phyloP scores from a whole-genome alignment of 768 basidiomycete genomes.

The Trametes cingulata region DNA sequence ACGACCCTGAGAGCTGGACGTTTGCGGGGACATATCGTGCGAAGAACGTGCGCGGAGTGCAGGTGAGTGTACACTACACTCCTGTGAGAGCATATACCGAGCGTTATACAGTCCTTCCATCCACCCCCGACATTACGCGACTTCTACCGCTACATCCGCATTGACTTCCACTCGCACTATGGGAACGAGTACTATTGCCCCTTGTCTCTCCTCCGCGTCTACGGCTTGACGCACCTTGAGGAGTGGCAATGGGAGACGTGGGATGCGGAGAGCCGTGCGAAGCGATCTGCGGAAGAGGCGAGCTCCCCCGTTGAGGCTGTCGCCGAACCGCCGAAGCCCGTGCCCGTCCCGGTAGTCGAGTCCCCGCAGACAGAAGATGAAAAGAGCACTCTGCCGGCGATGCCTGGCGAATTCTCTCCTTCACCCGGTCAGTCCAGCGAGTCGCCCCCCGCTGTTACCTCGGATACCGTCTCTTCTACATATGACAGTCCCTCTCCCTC shows the following conservation, averaged over 20 bases:
- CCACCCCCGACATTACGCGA: constrained; percentile 68
- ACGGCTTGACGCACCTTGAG: constrained; percentile 94
- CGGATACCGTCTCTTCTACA: background rate
- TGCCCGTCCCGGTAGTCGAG: constrained; percentile 13
- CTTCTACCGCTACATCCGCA: constrained; percentile 92
- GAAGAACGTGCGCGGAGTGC: constrained; percentile 90
- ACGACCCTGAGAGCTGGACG: constrained; percentile 44
- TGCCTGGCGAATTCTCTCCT: background rate
- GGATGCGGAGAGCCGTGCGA: constrained; percentile 62
- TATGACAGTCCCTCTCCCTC: background rate
- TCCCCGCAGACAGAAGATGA: background rate
- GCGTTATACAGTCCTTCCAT: constrained; percentile 63
- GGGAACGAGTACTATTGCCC: constrained; percentile 97
- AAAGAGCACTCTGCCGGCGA: too few species aligned
- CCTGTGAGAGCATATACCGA: background rate
- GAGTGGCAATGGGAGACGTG: constrained; percentile 92
- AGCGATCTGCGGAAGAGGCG: constrained; percentile 24
- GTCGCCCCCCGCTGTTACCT: background rate
- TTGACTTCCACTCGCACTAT: constrained; percentile 93
- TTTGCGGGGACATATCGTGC: constrained; percentile 80
- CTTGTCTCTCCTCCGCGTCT: constrained; percentile 87
- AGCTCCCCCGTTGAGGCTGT: constrained; percentile 29
- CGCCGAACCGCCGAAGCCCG: constrained; percentile 24
- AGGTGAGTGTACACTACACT: constrained; percentile 52
- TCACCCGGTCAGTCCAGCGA: background rate